Base-by-base conservation (phyloP, 352 stramenopile species). In the Elongisporangium prolatum region DNA sequence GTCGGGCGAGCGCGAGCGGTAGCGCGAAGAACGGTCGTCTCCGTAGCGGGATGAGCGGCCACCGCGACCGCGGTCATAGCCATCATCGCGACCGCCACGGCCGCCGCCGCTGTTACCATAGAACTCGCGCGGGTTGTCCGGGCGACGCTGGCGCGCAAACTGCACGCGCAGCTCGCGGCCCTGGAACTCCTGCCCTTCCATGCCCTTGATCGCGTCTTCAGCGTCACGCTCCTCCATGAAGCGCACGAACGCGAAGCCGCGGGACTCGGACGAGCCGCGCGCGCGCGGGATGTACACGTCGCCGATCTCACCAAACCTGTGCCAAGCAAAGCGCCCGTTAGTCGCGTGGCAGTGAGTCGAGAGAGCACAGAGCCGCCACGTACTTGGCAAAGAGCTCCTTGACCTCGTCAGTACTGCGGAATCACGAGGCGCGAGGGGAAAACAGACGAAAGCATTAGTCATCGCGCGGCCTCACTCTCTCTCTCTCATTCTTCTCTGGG, bases 221-320 rank as follows among this genome's bases (percentile, higher is more conserved):
- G 88, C 88, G 53, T 97, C 88, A 22, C 87, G 79, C 68, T 93
- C 91, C 64, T 95, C 75, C 61, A 93, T 59, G 65, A 92, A 97
- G 11, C 86, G 81, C 48, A 97, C 88, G 68, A 97, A 97, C 40
- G 85, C 86, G 50, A 91, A 95, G 17, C 81, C 81, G 53, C 76
- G 76, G 61, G 82, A 88, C 68, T 95, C 89, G 57, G 80, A 90
- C 48, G 84, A 88, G 49, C 67, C 66, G 52, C 83, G 80, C 22
- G 84, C 78, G 54, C 83, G 83, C 18, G 84, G 84, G 59, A 93
- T 91, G 74, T 93, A 91, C 50, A 91, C 80, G 58, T 93, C 84
- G 7, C 84, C 80, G 64, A 93, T 85, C 54, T 93, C 84, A 24
- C 84, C 77, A 55, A 71, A 78, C 58, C 68, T 84, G 28, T n/a